Base-by-base conservation (phyloP, 2,329 filamentous ascomycete species). In the Fusarium annulatum region DNA sequence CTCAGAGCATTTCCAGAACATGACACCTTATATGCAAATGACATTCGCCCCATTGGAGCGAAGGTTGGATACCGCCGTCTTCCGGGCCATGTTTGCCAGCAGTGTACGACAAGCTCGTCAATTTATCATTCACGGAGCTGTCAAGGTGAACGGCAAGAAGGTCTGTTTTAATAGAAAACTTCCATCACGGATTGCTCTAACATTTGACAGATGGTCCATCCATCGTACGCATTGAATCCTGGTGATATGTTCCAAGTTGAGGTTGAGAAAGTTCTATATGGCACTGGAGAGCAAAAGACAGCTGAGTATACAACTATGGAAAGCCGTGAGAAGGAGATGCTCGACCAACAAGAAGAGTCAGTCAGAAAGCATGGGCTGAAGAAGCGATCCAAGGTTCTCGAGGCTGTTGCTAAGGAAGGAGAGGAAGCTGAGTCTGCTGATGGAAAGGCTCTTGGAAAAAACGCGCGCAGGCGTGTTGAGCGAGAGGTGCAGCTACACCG, bases 201-300 rank as follows among this genome's bases (percentile, higher is more conserved):
- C 49, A 23, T 43, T 19, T 18, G 21, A 51, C 42, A 97, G 96
- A 97, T 98, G 93, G 88, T 89, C 72, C 94, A 96, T 80, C 95
- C 96, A 14, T 93, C 94, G 62, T 99, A 99, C 82, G 91, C 95
- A 74, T 89, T 99, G 43, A 99, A 99, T 82, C 97, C 96, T 6
- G 96, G 96, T 76, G 96, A 99, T 82, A 94, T 99, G 91, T 99
- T 99, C 87, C 94, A 97, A 81, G 96, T 99, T 77, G 93, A 98
- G 26, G 88, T 93, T 41, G 94, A 97, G 43, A 91, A 92, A 77
- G 96, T 99, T 64, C 88, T 99, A 83, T 95, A 89, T 78, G 96
- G 94, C 39, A 97, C 95, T 2, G 96, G 96, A 66, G 88, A 89
- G 33, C 88, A 89, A 55, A 96, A 95, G 83, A 82, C 87, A 76